These are phyloP conservation scores for Xylaria sp. DNA, from an alignment of 2,329 filamentous ascomycete genomes.

Conservation along the genomic window DNA sequence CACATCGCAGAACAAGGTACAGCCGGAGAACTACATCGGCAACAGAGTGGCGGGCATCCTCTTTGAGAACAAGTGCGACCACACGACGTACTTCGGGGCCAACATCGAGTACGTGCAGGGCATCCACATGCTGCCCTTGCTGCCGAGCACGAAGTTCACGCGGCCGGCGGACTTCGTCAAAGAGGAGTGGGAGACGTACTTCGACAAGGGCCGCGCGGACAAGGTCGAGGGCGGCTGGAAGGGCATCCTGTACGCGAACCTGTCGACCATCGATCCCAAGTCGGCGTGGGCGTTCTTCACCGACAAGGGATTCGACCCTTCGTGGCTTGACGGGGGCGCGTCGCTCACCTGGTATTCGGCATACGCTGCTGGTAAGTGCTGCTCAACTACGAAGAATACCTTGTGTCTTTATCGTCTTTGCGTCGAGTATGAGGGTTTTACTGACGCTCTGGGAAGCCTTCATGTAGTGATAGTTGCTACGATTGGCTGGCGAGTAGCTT, in stretches of 20 bases:
- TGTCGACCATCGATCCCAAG: constrained; percentile 78
- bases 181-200: constrained; percentile 86
- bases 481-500: not conserved
- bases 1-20: constrained; percentile 71
- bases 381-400: not conserved
- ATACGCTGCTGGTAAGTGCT: constrained; percentile 74
- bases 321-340: constrained; percentile 83
- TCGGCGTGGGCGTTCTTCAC: constrained; percentile 81
- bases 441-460: constrained; percentile 44
- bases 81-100: constrained; percentile 87
- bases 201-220: constrained; percentile 73
- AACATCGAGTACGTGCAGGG: constrained; percentile 78
- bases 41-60: constrained; percentile 80
- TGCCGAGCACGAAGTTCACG: constrained; percentile 71
- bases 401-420: not conserved
- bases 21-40: constrained; percentile 80
- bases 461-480: constrained; percentile 37
- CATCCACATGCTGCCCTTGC: constrained; percentile 78
- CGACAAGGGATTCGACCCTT: constrained; percentile 70
- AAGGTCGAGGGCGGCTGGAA: constrained; percentile 81
- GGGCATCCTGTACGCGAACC: constrained; percentile 84
- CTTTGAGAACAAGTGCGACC: constrained; percentile 96
- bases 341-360: constrained; percentile 87
- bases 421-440: not conserved
- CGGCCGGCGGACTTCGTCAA: constrained; percentile 76